Base-by-base conservation (phyloP, 1,284 basidiomycete species). In the Ceratobasidium sp. region DNA sequence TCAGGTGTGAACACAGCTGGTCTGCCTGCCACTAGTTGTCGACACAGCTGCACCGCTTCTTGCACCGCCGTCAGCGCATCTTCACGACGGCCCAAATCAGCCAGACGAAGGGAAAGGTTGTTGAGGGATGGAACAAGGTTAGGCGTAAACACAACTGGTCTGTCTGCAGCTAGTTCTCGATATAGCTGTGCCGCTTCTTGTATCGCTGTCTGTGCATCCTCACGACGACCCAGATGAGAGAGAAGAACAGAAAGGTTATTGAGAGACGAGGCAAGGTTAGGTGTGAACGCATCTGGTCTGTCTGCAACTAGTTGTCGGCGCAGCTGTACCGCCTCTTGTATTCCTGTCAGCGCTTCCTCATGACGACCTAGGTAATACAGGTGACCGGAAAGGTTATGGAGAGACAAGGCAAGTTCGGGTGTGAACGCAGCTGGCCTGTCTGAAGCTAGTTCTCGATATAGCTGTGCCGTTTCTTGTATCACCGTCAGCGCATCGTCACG, bases 391-490 rank as follows among this genome's bases (percentile, higher is more conserved):
- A 56, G 53, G 53, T 29, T 29, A 13, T 24, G 3, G 27, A 54
- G 51, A 22, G 11, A 13, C 8, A 7, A 8, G n/a, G 51, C n/a
- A 9, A 54, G n/a, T n/a, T n/a, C n/a, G n/a, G n/a, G n/a, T n/a
- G n/a, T n/a, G n/a, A n/a, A n/a, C n/a, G n/a, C n/a, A n/a, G n/a
- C n/a, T n/a, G n/a, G n/a, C n/a, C n/a, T n/a, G n/a, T n/a, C n/a
- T n/a, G n/a, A n/a, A n/a, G 51, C n/a, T n/a, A n/a, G n/a, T n/a
- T n/a, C n/a, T 31, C 34, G 66, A 46, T 43, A 39, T 2, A 69
- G 27, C 53, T 69, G 24, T n/a, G 58, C 66, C 24, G 66, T 16
- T 22, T 69, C 53, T 29, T 69, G 19, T 5, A 43, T 31, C 29
- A 34, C 37, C 5, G 29, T 22, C 31, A 68, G n/a, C 13, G 22